phyloP scores from a whole-genome alignment of 768 basidiomycete genomes.

The Tremella fuciformis region DNA sequence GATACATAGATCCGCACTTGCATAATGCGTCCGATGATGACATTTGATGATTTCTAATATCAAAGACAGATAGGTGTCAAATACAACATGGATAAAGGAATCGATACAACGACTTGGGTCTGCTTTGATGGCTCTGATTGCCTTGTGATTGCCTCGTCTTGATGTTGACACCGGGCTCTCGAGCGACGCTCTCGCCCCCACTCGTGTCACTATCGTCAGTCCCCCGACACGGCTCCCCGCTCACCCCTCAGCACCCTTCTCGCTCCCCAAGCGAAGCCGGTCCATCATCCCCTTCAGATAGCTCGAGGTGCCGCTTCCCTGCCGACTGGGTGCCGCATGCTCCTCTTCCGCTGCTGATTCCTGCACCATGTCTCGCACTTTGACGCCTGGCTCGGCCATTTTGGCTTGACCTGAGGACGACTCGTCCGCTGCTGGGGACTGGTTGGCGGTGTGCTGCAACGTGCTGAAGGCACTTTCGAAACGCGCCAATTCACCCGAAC shows the following conservation, averaged over 20 bases:
- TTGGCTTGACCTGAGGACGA: too few species aligned
- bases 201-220: not conserved
- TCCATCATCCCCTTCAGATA: constrained; percentile 26
- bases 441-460: too few species aligned
- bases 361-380: too few species aligned
- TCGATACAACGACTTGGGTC: not conserved
- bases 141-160: not conserved
- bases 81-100: not conserved
- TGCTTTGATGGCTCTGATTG: not conserved
- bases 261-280: constrained; percentile 10
- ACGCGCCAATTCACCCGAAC: not conserved
- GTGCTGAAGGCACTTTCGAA: too few species aligned
- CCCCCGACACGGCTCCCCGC: not conserved
- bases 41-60: too few species aligned
- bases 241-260: not conserved
- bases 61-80: not conserved
- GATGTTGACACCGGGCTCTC: not conserved
- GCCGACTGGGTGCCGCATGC: too few species aligned
- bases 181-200: not conserved
- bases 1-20: too few species aligned
- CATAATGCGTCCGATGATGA: too few species aligned
- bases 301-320: too few species aligned
- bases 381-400: too few species aligned
- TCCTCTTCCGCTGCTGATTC: too few species aligned
- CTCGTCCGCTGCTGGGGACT: too few species aligned